Evolutionary conservation across 306 rosid species (phyloP).

Genomic region (Quercus robur): DNA sequence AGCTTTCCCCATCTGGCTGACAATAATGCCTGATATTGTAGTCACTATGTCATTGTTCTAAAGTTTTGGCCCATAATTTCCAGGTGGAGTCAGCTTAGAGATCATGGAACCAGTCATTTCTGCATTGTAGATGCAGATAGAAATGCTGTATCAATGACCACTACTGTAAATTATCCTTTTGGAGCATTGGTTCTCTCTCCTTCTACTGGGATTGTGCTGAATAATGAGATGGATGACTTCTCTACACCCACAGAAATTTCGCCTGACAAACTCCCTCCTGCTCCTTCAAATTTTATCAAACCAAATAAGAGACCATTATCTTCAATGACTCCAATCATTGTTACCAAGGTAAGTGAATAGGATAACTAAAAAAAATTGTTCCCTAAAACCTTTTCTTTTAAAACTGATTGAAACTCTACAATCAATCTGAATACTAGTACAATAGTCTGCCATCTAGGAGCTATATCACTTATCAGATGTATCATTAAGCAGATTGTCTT

Average conservation of each 20-base stretch:
- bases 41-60: not conserved
- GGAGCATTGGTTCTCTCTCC: slow-evolving; percentile 77
- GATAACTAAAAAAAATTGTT: not conserved
- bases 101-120: slow-evolving; percentile 93
- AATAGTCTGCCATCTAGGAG: not conserved
- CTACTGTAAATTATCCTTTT: slow-evolving; percentile 56
- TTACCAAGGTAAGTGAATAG: slow-evolving; percentile 57
- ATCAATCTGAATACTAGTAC: not conserved
- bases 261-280: slow-evolving; percentile 69
- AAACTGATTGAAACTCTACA: not conserved
- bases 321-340: slow-evolving; percentile 81
- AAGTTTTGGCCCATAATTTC: not conserved
- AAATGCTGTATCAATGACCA: slow-evolving; percentile 85
- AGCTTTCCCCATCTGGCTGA: slow-evolving; percentile 10
- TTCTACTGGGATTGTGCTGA: slow-evolving; percentile 84
- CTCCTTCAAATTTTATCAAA: slow-evolving; percentile 75
- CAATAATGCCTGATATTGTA: not conserved
- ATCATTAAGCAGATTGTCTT: not conserved
- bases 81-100: slow-evolving; percentile 97
- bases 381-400: not conserved
- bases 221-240: slow-evolving; percentile 88
- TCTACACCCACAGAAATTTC: slow-evolving; percentile 62
- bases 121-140: slow-evolving; percentile 85
- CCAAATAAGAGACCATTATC: slow-evolving; percentile 87
- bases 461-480: not conserved